Base-by-base conservation (phyloP, 768 basidiomycete species). In the Butyriboletus loyo region DNA sequence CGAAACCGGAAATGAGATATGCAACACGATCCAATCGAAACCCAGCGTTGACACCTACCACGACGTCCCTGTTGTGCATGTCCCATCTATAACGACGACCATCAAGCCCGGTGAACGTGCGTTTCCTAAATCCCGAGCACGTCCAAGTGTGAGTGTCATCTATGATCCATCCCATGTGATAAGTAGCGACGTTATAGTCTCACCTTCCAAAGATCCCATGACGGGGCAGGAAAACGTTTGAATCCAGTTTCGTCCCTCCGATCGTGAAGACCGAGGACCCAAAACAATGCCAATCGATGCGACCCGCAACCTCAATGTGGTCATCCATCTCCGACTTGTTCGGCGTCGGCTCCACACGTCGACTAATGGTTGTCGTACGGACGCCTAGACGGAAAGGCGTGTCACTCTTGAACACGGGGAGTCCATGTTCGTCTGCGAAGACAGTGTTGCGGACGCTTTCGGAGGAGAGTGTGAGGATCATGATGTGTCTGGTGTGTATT, bases 11-110 rank as follows among this genome's bases (percentile, higher is more conserved):
- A 14, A 15, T 56, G 11, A 57, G 50, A 53, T 7, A n/a, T n/a
- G n/a, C n/a, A 1, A 50, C 32, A 49, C 24, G 25, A 37, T 34
- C 19, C 10, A 35, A 28, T 7, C 11, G 8, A 21, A 38, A 32
- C 1, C 9, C n/a, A 37, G 19, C 2, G 15, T 46, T 32, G 0
- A 22, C 14, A 35, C 63, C 19, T 4, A 67, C 56, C 52, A 30
- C 48, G 9, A 64, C 63, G 15, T 50, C 40, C 13, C 45, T 22
- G 2, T 1, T 1, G 19, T 53, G 1, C 46, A 71, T 53, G 10
- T 59, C 56, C 73, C 73, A 74, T 41, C 62, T 59, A 36, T 73
- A 73, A 39, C 52, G 57, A 24, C 52, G 65, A 6, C 66, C 70
- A 37, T 73, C 72, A 1, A 56, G 66, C 0, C 66, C 73, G 5